Conservation (phyloP, 345 rosid species). For the Lagerstroemia speciosa region DNA sequence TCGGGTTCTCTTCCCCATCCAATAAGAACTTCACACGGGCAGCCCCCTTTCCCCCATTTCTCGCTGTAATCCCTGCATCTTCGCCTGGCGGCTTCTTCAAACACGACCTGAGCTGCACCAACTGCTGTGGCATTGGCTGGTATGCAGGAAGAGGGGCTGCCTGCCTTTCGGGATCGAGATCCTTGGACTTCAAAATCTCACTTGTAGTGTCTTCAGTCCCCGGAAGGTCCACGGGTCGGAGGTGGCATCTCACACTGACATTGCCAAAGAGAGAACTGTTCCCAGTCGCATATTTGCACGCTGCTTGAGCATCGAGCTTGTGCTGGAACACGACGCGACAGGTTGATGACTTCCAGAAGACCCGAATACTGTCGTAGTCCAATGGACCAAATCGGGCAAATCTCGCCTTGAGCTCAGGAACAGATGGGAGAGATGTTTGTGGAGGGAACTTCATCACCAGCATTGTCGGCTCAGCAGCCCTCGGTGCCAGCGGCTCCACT, state of each 20-base stretch:
- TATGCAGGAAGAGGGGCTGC: slow-evolving; percentile 17
- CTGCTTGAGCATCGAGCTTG: slow-evolving; percentile 80
- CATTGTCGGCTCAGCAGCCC: slow-evolving; percentile 81
- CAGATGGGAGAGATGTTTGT: slow-evolving; percentile 76
- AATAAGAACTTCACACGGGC: slow-evolving; percentile 91
- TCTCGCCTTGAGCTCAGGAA: slow-evolving; percentile 77
- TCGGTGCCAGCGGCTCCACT: slow-evolving; percentile 28
- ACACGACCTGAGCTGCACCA: slow-evolving; percentile 66
- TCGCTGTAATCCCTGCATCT: slow-evolving; percentile 25
- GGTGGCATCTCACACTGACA: slow-evolving; percentile 51
- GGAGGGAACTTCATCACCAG: slow-evolving; percentile 98
- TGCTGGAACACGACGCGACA: slow-evolving; percentile 89
- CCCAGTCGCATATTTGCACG: slow-evolving; percentile 55
- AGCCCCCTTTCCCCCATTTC: slow-evolving; percentile 49
- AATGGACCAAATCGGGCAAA: slow-evolving; percentile 89
- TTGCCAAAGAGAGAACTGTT: slow-evolving; percentile 70
- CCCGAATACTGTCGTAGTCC: slow-evolving; percentile 78
- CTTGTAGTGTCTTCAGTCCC: slow-evolving; percentile 33
- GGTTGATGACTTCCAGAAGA: slow-evolving; percentile 82
- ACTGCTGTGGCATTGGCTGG: slow-evolving; percentile 27
- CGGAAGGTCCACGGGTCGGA: slow-evolving; percentile 66
- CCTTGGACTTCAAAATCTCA: slow-evolving; percentile 30
- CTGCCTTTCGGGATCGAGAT: slow-evolving; percentile 11
- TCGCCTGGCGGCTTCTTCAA: slow-evolving; percentile 64
- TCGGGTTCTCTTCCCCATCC: slow-evolving; percentile 63